Conservation (phyloP, 129 eudicot species). For the Pulicaria dysenterica region DNA sequence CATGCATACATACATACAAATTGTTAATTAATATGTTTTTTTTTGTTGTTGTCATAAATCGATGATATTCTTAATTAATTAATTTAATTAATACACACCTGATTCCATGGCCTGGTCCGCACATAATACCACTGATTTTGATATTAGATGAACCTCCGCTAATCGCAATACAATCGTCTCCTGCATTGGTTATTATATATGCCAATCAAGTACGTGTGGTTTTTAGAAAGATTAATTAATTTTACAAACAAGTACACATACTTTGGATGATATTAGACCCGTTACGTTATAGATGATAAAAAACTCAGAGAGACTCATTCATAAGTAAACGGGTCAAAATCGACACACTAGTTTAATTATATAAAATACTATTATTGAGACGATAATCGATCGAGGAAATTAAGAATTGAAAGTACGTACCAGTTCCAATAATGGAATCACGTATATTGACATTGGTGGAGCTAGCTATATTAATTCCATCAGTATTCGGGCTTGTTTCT, state of each 20-base stretch:
- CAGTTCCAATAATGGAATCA: slow-evolving; percentile 65
- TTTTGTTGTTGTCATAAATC: not conserved
- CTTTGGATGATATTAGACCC: too few relatives aligned
- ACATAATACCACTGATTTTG: slow-evolving; percentile 50
- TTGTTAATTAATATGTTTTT: too few relatives aligned
- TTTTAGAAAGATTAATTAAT: not conserved
- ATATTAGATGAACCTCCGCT: slow-evolving; percentile 59
- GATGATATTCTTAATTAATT: too few relatives aligned
- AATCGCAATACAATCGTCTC: slow-evolving; percentile 78
- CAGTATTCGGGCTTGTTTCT: slow-evolving; percentile 70
- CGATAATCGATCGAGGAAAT: too few relatives aligned
- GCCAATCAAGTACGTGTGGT: not conserved
- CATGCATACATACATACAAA: slow-evolving; percentile 1
- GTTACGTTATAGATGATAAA: too few relatives aligned
- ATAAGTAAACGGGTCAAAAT: too few relatives aligned
- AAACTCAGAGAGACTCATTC: too few relatives aligned
- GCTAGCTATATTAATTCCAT: slow-evolving; percentile 56
- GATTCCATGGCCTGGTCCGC: slow-evolving; percentile 85
- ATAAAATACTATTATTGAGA: too few relatives aligned
- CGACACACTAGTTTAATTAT: too few relatives aligned
- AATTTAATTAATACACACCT: slow-evolving; percentile 37
- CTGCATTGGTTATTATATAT: slow-evolving; percentile 32
- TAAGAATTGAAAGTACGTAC: slow-evolving; percentile 22
- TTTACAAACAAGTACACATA: too few relatives aligned
- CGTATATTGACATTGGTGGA: slow-evolving; percentile 47